These are phyloP conservation scores for Pleoardoris graminearum DNA, from an alignment of 2,329 filamentous ascomycete species.

Conservation along the genomic window DNA sequence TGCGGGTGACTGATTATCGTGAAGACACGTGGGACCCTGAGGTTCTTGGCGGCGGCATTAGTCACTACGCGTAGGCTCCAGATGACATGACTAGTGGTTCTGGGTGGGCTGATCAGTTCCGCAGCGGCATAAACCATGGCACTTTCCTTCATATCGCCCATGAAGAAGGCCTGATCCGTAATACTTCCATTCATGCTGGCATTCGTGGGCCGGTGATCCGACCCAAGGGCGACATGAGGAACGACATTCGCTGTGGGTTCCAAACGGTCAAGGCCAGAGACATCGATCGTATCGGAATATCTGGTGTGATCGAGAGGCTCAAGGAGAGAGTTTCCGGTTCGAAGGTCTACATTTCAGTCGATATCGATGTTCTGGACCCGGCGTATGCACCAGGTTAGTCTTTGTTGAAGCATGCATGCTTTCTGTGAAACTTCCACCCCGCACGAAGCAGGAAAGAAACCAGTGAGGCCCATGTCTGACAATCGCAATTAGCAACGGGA, in stretches of 20 bases:
- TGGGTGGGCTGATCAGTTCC: conserved; percentile 10
- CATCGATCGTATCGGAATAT: conserved; percentile 54
- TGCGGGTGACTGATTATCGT: background rate
- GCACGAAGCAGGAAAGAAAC: background rate
- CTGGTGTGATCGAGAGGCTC: conserved; percentile 53
- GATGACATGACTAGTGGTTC: too few species aligned
- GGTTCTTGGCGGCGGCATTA: conserved; percentile 60
- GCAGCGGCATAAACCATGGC: conserved; percentile 60
- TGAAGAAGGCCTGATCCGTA: conserved; percentile 62
- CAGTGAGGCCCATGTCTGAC: background rate
- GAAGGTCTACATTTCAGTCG: conserved; percentile 60
- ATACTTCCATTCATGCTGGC: conserved; percentile 64
- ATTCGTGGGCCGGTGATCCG: conserved; percentile 60
- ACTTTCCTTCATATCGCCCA: conserved; percentile 66
- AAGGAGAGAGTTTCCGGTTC: conserved; percentile 56
- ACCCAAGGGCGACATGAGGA: conserved; percentile 56
- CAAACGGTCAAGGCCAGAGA: conserved; percentile 60
- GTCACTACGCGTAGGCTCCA: conserved; percentile 62
- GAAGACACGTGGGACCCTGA: conserved; percentile 61
- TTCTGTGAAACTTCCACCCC: background rate
- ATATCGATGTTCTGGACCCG: conserved; percentile 62
- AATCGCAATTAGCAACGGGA: conserved; percentile 53
- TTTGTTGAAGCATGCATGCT: background rate
- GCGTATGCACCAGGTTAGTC: conserved; percentile 57
- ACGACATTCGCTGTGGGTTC: conserved; percentile 64